Conservation (phyloP, 2,329 filamentous ascomycete species). For the Chalara sp. region DNA sequence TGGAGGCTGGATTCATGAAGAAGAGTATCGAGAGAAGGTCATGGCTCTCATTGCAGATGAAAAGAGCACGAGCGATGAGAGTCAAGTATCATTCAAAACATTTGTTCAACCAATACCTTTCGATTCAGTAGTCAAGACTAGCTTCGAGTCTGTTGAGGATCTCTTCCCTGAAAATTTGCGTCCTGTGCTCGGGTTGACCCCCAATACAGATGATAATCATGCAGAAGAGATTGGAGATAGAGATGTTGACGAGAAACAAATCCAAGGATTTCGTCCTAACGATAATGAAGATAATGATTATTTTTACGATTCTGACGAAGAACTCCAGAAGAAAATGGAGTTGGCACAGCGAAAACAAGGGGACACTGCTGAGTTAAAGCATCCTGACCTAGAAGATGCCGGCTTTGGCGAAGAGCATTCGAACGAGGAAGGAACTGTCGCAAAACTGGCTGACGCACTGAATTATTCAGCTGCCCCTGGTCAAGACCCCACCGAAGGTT, state of each 20-base stretch:
- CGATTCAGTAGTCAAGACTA: constrained; percentile 62
- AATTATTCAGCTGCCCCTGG: too few species aligned
- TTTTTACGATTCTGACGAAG: constrained; percentile 48
- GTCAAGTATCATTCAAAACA: constrained; percentile 51
- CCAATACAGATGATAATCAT: constrained; percentile 5
- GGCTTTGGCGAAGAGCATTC: too few species aligned
- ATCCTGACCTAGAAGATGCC: constrained; percentile 1
- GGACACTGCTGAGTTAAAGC: constrained; percentile 13
- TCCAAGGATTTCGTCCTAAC: constrained; percentile 33
- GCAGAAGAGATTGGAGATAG: constrained; percentile 5
- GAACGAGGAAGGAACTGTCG: too few species aligned
- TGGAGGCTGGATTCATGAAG: constrained; percentile 91
- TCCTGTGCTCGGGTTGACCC: constrained; percentile 35
- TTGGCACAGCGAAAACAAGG: constrained; percentile 19
- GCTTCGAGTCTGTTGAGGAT: constrained; percentile 79
- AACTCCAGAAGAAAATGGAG: constrained; percentile 30
- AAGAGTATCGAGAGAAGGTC: constrained; percentile 67
- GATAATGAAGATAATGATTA: constrained; percentile 38
- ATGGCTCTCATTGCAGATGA: constrained; percentile 59
- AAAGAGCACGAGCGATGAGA: constrained; percentile 37
- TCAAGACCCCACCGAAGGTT: too few species aligned
- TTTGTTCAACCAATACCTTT: constrained; percentile 52
- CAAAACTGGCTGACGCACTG: too few species aligned
- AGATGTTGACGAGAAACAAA: constrained; percentile 58
- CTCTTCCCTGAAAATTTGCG: constrained; percentile 65